Base-by-base conservation (phyloP, 176 grass and related monocot genomes). In the Eremochloa ophiuroides region DNA sequence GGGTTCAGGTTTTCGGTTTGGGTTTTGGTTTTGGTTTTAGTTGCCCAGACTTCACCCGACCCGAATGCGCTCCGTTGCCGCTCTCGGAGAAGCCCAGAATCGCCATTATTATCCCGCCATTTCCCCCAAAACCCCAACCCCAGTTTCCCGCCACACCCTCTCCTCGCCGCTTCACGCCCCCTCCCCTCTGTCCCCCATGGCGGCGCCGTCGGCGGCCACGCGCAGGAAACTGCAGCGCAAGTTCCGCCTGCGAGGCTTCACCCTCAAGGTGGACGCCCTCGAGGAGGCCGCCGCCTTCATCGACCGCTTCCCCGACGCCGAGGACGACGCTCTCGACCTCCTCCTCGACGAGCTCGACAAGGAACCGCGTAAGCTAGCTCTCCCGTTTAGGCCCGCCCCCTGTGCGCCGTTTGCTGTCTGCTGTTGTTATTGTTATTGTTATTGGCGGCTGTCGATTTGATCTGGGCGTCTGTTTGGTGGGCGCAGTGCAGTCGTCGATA, bases 321-420 rank as follows among this genome's bases (percentile, higher is more conserved):
- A 97, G 85, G 91, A 97, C 29, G 94, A 91, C 29, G 89, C 89
- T 48, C 94, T 97, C 71, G 94, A 97, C 74, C 91, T 93, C 74
- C 85, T 87, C 85, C 79, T 94, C 76, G 89, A 91, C 71, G 92
- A 90, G 76, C 87, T 94, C 80, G 92, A 91, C 80, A 94, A 91
- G 71, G 89, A 84, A 72, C 83, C 89, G 51, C 83, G 89, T 91
- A 81, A 84, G 34, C 74, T 23, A n/a, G 13, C 39, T 10, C 86
- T 73, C 26, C 10, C 13, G 13, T 41, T 30, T 6, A 61, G 50
- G 10, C 16, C n/a, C 59, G 34, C 34, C n/a, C 29, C 48, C 23
- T 43, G 13, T 29, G 10, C 6, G 27, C 42, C n/a, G 29, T 71
- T 22, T 23, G 7, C 5, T n/a, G 33, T 61, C 5, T 86, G 42